These are phyloP conservation scores for Phyllosticta paracitricarpa DNA, from an alignment of 2,329 filamentous ascomycete genomes.

Conservation along the genomic window DNA sequence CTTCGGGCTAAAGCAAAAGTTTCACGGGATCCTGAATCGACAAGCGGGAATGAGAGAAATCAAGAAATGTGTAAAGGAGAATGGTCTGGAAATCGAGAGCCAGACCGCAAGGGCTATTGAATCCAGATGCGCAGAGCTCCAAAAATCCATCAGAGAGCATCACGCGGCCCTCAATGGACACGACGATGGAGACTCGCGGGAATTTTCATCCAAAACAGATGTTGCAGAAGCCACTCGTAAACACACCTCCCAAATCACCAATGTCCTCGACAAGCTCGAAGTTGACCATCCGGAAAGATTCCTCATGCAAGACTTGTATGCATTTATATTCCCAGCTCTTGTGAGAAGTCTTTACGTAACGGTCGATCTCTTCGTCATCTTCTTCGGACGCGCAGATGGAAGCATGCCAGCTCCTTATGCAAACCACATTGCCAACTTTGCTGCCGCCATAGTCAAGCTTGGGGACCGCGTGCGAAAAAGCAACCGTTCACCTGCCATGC, in stretches of 20 bases:
- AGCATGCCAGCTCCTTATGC: not conserved
- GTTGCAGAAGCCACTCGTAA: not conserved
- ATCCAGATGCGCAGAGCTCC: not conserved
- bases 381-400: not conserved
- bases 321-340: slow-evolving; percentile 18
- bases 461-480: slow-evolving; percentile 15
- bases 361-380: slow-evolving; percentile 12
- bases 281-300: not conserved
- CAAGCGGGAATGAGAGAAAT: not conserved
- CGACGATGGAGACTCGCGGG: not conserved
- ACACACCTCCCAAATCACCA: not conserved
- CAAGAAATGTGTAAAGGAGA: not conserved
- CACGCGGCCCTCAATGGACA: not conserved
- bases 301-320: slow-evolving; percentile 17
- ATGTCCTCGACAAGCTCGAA: not conserved
- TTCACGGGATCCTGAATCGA: not conserved
- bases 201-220: not conserved
- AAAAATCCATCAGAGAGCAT: not conserved
- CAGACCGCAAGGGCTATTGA: not conserved
- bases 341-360: slow-evolving; percentile 13
- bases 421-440: slow-evolving; percentile 17
- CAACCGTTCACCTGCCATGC: slow-evolving; percentile 11
- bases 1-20: not conserved
- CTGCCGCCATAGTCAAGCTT: slow-evolving; percentile 18
- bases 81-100: not conserved